Conservation (phyloP, 2,329 filamentous ascomycete genomes). For the Colletotrichum theobromicola region DNA sequence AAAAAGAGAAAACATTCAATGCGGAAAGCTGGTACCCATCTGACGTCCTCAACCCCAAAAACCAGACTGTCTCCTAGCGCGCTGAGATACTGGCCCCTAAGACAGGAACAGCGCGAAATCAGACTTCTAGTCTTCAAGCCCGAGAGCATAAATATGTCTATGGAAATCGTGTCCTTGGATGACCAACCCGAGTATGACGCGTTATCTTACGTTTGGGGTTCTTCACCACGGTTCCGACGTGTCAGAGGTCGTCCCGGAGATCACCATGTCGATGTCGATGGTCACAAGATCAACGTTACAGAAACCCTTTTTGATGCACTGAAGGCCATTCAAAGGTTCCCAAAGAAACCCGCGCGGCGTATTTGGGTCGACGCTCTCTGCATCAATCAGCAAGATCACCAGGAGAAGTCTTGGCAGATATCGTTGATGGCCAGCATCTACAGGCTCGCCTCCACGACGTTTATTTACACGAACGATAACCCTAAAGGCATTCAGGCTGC, state of each 20-base stretch:
- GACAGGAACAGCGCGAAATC: not conserved
- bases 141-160: too few relatives aligned
- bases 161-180: not conserved
- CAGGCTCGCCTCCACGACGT: not conserved
- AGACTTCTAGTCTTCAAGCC: too few relatives aligned
- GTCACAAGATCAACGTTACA: not conserved
- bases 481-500: fast-evolving
- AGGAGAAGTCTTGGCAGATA: not conserved
- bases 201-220: not conserved
- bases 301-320: not conserved
- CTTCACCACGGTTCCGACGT: too few relatives aligned
- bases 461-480: not conserved
- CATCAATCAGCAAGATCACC: not conserved
- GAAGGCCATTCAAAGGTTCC: too few relatives aligned
- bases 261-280: too few relatives aligned
- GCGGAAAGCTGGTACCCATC: not conserved
- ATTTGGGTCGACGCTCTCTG: not conserved
- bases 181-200: not conserved
- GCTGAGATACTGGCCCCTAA: not conserved
- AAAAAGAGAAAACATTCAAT: not conserved
- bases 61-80: not conserved
- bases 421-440: not conserved
- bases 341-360: fast-evolving
- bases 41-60: not conserved
- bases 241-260: too few relatives aligned